Base-by-base conservation (phyloP, 192 early-diverging fungal species). In the Linderina pennispora region DNA sequence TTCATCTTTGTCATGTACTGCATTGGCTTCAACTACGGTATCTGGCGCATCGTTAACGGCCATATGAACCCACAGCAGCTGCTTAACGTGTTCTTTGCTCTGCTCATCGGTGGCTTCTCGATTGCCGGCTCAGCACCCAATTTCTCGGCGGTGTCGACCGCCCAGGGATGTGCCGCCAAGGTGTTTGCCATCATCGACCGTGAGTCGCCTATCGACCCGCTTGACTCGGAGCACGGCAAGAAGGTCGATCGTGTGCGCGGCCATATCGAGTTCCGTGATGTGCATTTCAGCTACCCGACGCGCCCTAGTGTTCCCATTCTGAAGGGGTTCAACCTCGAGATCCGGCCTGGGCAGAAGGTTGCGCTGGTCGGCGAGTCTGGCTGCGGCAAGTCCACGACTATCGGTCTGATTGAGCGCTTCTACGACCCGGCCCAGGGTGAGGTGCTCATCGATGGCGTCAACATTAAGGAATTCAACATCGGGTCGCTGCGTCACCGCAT, bases 351-450 rank as follows among this genome's bases (percentile, higher is more conserved):
- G 16, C 71, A 81, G 50, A 90, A 86, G 17, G 78, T 92, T n/a
- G 92, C 91, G 11, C 77, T 96, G 36, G 93, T 94, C 8, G 93
- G 93, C 40, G 74, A 74, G 40, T 89, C 87, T 19, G 94, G 94
- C 36, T 82, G 77, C 35, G 88, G 88, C 34, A 93, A 94, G 62
- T 86, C 83, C 17, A 97, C 91, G 6, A 87, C 81, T 35, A 79
- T 92, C 20, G 76, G 81, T 28, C 77, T 96, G 26, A 49, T 98
- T 18, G 81, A 92, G 68, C 80, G 93, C 23, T 94, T 94, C 62
- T 94, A 98, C 55, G 81, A 81, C 53, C 67, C 72, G 1, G 55
- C 48, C 2, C 42, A 63, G n/a, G 87, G 83, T 23, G 46, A 65
- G 0, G 75, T 94, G 13, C 26, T 72, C 5, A 46, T 97, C 10